Conservation (phyloP, 1,139 yeast species). For the Wickerhamiella infanticola region DNA sequence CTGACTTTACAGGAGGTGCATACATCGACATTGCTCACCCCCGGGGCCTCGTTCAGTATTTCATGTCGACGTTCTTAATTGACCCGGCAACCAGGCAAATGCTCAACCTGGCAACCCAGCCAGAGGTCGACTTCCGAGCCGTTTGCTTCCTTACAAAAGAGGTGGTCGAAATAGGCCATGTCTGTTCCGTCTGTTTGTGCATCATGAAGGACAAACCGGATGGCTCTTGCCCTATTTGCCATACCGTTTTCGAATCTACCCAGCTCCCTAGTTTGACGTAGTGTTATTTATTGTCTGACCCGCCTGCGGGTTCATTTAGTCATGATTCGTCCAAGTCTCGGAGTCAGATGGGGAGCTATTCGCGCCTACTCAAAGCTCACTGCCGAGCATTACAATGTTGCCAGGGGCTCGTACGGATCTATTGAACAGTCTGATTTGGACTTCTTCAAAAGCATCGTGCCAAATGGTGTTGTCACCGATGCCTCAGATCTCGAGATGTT, state of each 20-base stretch:
- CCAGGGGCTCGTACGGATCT: conserved; percentile 24
- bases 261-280: not conserved
- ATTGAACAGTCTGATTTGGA: conserved; percentile 45
- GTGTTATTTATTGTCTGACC: not conserved
- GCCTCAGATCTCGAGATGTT: conserved; percentile 53
- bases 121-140: conserved; percentile 84
- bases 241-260: conserved; percentile 36
- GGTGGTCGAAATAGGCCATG: conserved; percentile 84
- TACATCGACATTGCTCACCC: conserved; percentile 63
- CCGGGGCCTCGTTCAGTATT: conserved; percentile 61
- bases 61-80: conserved; percentile 48
- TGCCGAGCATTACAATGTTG: conserved; percentile 19
- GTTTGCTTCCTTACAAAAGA: conserved; percentile 83
- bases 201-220: conserved; percentile 35
- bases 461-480: conserved; percentile 33
- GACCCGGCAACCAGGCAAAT: conserved; percentile 69
- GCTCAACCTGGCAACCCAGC: conserved; percentile 67
- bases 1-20: conserved; percentile 88
- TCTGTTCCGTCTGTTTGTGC: conserved; percentile 90
- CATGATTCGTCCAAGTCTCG: not conserved
- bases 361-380: conserved; percentile 16
- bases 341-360: not conserved
- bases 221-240: conserved; percentile 51
- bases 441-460: conserved; percentile 43
- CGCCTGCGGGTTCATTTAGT: not conserved